These are phyloP conservation scores for Penicillium oxalicum DNA, from an alignment of 2,329 filamentous ascomycete species.

Conservation along the genomic window DNA sequence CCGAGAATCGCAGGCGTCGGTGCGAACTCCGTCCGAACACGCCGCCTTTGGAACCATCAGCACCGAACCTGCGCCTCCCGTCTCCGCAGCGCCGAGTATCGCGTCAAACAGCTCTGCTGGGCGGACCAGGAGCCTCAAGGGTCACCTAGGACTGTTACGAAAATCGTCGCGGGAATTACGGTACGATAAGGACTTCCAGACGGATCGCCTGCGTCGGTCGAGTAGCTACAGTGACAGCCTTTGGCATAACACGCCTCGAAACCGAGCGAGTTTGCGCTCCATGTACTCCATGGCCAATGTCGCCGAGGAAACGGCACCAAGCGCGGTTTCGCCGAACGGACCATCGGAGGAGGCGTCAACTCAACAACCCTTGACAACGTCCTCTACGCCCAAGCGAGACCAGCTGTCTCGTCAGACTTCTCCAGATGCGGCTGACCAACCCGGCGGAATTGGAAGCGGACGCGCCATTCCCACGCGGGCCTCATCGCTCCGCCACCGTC, in stretches of 20 bases:
- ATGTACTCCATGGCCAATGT: conserved; percentile 40
- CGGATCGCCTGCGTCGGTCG: conserved; percentile 31
- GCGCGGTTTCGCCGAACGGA: conserved; percentile 14
- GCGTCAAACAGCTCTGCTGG: conserved; percentile 36
- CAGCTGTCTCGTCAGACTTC: conserved; percentile 31
- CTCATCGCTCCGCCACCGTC: conserved; percentile 55
- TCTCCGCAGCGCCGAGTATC: conserved; percentile 36
- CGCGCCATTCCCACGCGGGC: conserved; percentile 60
- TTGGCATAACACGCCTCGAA: conserved; percentile 31
- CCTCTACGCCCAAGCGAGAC: conserved; percentile 27
- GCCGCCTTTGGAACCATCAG: conserved; percentile 36
- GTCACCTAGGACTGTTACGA: conserved; percentile 29
- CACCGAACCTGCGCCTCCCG: conserved; percentile 35
- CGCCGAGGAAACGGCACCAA: conserved; percentile 31
- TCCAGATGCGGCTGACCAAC: conserved; percentile 25
- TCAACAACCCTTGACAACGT: conserved; percentile 5
- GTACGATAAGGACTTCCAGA: conserved; percentile 30
- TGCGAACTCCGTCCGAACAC: conserved; percentile 29
- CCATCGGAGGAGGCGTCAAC: conserved; percentile 13
- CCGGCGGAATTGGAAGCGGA: conserved; percentile 40
- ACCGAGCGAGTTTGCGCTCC: conserved; percentile 35
- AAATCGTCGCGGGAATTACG: conserved; percentile 34
- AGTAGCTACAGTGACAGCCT: conserved; percentile 31
- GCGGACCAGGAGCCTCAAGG: conserved; percentile 34
- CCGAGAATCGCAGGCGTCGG: conserved; percentile 34